Base-by-base conservation (phyloP, 441 rosid genomes). In the Populus hybrid region DNA sequence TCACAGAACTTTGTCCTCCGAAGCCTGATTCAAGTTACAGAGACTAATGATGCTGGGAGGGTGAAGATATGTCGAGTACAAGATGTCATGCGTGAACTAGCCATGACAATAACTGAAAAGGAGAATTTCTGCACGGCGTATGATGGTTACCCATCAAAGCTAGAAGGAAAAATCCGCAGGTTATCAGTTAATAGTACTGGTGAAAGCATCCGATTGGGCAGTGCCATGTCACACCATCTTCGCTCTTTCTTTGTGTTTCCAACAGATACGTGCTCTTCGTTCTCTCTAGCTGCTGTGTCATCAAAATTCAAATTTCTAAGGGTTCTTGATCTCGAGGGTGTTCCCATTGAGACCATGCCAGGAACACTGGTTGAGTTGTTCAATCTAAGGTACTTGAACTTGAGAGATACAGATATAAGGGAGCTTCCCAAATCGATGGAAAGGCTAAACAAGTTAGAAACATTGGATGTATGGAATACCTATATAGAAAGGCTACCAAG, bases 111-210 rank as follows among this genome's bases (percentile, higher is more conserved):
- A 67, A 69, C 81, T 64, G 79, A 76, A 59, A 73, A 76, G 26
- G 79, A 76, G 69, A 73, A 79, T 18, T 82, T 76, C 35, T 82
- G 80, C 14, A 35, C 68, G 34, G 59, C 65, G 63, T 73, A 73
- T 46, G 80, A 76, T 36, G 86, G 80, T 38, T 38, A 42, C 14
- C 76, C 79, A 10, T 59, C 75, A 6, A 81, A 16, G 12, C 70
- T 69, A 79, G 82, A 81, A 6, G 90, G 78, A 12, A 86, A 82
- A 76, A 76, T 81, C 24, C 89, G 80, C 1, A 86, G 78, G 26
- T 76, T 87, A 63, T 85, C 89, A 36, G 54, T 87, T 32, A 74
- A 84, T 30, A 65, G 35, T 28, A 69, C 70, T 6, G 65, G 73
- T 36, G 78, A 73, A 76, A 61, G 36, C 38, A 69, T 79, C 18